Evolutionary conservation across 306 rosid species (phyloP), one percentile per base, ranked within the genome.

Genomic region (Gillenia trifoliata): DNA sequence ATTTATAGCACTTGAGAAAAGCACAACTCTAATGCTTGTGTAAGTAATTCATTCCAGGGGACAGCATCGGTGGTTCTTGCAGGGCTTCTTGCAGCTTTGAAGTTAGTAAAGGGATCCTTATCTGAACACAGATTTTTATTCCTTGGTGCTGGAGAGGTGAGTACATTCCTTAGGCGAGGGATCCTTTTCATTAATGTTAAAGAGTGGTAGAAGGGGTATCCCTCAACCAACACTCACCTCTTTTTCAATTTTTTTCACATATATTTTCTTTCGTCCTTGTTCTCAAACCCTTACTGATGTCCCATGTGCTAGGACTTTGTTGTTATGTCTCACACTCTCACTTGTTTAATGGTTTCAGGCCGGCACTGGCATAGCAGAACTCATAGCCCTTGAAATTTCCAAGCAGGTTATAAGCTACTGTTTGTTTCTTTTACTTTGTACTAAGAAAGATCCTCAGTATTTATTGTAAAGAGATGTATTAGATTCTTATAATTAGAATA

Each of bases 51-150:
- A 64, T 82, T 83, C 68, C 90, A 94, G 99, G 99, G 99, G 79
- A 95, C 99, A 45, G 98, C 98, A n/a, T 85, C 99, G 2, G 98
- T 95, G 68, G 98, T 95, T 78, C 98, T 92, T 75, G 97, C 98
- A 11, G 99, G 99, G 55, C 86, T 95, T 49, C 64, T 95, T 74
- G 71, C 98, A 63, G 88, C 96, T 69, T 83, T 88, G 73, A 87
- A 88, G 30, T 54, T 83, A 43, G 93, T 90, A 47, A 93, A 91
- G 8, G 99, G 98, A 78, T 70, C 78, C 80, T 87, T 95, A 74
- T 71, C 86, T 49, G 97, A 92, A 82, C 99, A 95, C 71, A 88
- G 64, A 76, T 89, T 90, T 79, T 79, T 95, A 66, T 95, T 94
- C 85, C 97, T 95, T 49, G 98, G 99, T 76, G 99, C 98, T 69